These are phyloP conservation scores for Chytridium lagenaria DNA, from an alignment of 371 early-diverging fungal species.

Conservation along the genomic window DNA sequence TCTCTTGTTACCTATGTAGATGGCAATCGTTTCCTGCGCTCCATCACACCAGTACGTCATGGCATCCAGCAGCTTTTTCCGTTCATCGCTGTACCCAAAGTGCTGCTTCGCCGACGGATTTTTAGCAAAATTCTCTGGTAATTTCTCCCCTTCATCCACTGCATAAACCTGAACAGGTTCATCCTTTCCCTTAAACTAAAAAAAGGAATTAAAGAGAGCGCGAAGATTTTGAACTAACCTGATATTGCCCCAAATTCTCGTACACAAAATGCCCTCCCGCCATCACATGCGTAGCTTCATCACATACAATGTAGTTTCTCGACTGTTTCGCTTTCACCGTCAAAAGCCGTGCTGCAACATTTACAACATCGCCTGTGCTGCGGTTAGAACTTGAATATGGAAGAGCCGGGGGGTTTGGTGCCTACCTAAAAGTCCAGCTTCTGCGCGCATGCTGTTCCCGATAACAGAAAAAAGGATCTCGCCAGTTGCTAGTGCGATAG, in stretches of 20 bases:
- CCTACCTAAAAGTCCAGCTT: slow-evolving; percentile 7
- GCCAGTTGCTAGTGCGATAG: slow-evolving; percentile 5
- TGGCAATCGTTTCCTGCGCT: background rate
- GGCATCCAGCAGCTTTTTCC: background rate
- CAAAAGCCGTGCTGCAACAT: slow-evolving; percentile 8
- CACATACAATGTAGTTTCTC: background rate
- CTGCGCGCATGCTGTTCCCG: background rate
- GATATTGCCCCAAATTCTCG: background rate
- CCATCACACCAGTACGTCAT: background rate
- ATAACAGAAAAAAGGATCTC: slow-evolving; percentile 6
- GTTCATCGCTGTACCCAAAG: slow-evolving; percentile 2
- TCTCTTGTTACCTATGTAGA: background rate
- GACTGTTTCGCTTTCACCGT: background rate
- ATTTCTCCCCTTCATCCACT: background rate
- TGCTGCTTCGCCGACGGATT: slow-evolving; percentile 2
- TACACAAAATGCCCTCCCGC: background rate
- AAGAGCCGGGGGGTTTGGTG: background rate
- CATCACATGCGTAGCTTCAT: background rate
- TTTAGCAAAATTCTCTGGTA: background rate
- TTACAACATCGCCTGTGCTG: slow-evolving; percentile 7
- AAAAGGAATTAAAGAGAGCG: background rate
- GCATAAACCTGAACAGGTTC: background rate
- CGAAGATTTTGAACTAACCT: background rate
- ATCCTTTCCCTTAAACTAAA: slow-evolving; percentile 7
- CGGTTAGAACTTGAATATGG: background rate